Percentiles rank a stretch among this genome's conserved stretches.
These are phyloP conservation scores for Zanthoxylum bungeanum DNA, from an alignment of 345 rosid species.

Conservation along the genomic window DNA sequence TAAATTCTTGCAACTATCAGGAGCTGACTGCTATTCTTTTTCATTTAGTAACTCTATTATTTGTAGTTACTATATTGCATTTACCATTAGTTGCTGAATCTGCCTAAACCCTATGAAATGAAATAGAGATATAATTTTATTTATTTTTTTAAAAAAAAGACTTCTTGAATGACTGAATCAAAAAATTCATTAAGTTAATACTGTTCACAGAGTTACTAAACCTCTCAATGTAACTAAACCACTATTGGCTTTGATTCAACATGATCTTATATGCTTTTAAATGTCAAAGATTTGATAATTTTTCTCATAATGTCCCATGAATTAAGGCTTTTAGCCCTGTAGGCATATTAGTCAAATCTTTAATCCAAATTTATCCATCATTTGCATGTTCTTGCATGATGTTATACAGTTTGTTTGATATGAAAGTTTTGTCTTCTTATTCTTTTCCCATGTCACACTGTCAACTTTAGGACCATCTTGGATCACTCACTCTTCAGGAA, in stretches of 20 bases:
- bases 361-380: constrained; percentile 1
- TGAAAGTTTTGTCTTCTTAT: constrained; percentile 8
- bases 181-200: too few relatives aligned
- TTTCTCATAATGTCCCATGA: constrained; percentile 9
- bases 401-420: neutral
- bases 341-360: constrained; percentile 17
- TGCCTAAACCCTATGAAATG: neutral
- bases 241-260: neutral
- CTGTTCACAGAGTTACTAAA: neutral
- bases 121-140: too few relatives aligned
- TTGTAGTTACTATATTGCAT: neutral
- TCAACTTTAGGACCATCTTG: constrained; percentile 2
- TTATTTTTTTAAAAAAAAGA: too few relatives aligned
- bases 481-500: neutral
- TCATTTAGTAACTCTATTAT: neutral
- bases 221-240: neutral
- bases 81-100: neutral
- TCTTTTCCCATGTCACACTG: neutral
- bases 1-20: neutral
- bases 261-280: neutral
- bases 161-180: neutral
- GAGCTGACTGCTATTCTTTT: neutral
- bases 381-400: constrained; percentile 14
- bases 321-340: constrained; percentile 9
- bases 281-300: constrained; percentile 9